phyloP scores from a whole-genome alignment of 805 yeast species.

The Metschnikowia gruessii region DNA sequence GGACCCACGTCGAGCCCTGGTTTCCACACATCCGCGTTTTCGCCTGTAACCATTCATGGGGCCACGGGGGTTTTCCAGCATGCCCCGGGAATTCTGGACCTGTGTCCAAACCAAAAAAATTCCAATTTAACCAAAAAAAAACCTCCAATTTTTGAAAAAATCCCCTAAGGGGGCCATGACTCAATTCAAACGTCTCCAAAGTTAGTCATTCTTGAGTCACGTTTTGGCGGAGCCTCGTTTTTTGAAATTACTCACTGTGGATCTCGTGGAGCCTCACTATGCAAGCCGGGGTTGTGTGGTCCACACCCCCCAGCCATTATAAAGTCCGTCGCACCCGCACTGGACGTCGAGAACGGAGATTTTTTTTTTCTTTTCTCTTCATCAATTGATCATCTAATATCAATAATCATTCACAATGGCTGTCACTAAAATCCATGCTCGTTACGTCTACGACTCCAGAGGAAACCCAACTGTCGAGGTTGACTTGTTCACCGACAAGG shows the following conservation, averaged over 20 bases:
- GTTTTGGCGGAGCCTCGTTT: neutral
- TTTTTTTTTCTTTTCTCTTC: constrained; percentile 9
- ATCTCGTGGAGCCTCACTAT: constrained; percentile 4
- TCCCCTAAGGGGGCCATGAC: no score
- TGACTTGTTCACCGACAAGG: constrained; percentile 88
- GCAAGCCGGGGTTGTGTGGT: constrained; percentile 24
- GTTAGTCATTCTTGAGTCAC: no score
- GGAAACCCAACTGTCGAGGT: constrained; percentile 99
- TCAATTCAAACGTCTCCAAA: no score
- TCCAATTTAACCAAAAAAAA: no score
- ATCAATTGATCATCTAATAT: constrained; percentile 3
- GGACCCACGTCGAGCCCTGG: neutral
- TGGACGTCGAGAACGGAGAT: neutral
- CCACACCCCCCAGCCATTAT: constrained; percentile 18
- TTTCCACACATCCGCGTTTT: neutral
- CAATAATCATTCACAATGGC: constrained; percentile 53
- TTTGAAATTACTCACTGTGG: neutral
- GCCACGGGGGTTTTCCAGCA: constrained; percentile 3
- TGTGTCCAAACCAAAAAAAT: no score
- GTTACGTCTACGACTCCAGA: constrained; percentile 99
- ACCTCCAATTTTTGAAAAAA: no score
- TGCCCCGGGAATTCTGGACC: neutral
- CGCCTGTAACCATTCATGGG: neutral
- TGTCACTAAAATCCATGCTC: constrained; percentile 82
- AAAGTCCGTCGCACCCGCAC: constrained; percentile 17